These are phyloP conservation scores for Hibiscus tridactylites DNA, from an alignment of 345 rosid genomes.

Conservation along the genomic window DNA sequence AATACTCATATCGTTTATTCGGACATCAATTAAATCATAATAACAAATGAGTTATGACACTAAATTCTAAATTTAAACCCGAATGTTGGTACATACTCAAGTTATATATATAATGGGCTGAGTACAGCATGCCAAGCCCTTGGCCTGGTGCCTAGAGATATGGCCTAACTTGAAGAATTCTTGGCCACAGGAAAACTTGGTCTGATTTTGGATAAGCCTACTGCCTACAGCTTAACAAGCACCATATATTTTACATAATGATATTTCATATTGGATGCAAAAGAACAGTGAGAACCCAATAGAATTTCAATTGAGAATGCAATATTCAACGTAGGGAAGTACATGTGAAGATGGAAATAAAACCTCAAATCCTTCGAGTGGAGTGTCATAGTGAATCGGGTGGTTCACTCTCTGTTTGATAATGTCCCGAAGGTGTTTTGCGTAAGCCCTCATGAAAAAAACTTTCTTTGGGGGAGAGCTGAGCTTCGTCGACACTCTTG, in stretches of 20 bases:
- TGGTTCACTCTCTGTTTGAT: constrained; percentile 77
- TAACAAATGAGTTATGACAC: no score
- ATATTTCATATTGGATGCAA: neutral
- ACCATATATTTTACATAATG: neutral
- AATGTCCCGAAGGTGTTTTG: constrained; percentile 54
- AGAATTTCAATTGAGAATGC: no score
- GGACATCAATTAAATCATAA: no score
- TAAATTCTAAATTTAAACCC: no score
- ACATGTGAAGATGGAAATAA: neutral
- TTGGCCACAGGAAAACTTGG: neutral
- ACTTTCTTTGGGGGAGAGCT: constrained; percentile 37
- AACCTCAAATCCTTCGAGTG: constrained; percentile 79
- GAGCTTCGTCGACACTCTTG: constrained; percentile 54
- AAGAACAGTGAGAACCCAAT: neutral
- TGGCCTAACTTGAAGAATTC: neutral
- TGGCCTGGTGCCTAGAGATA: neutral
- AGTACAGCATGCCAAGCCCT: neutral
- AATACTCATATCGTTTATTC: no score
- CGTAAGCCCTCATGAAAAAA: constrained; percentile 72
- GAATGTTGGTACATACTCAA: no score
- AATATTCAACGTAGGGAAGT: neutral
- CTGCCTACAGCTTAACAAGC: neutral
- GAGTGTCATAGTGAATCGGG: constrained; percentile 69
- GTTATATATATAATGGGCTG: neutral
- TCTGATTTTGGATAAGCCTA: constrained; percentile 2